phyloP scores from a whole-genome alignment of 108 stramenopile genomes.

The Cyclotella kingstonii region DNA sequence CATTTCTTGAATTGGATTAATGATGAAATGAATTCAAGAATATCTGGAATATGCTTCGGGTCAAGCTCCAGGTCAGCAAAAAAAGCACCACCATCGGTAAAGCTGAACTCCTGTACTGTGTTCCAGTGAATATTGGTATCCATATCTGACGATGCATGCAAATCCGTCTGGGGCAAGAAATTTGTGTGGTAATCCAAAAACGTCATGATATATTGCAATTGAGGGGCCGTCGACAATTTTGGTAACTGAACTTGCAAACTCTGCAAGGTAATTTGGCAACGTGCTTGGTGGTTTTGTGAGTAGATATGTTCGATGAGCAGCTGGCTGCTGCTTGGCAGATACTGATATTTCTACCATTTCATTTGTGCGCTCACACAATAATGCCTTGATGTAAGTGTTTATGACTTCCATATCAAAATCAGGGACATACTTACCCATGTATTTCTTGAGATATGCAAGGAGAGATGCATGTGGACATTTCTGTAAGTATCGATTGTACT shows the following conservation, averaged over 20 bases:
- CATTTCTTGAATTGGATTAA: slow-evolving; percentile 5
- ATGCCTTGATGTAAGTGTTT: neutral
- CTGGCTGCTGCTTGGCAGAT: no score
- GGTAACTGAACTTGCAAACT: slow-evolving; percentile 3
- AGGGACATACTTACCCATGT: neutral
- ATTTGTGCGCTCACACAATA: slow-evolving; percentile 5
- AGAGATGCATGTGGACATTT: slow-evolving; percentile 5
- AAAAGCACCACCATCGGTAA: slow-evolving; percentile 15
- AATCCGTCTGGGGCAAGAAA: slow-evolving; percentile 1
- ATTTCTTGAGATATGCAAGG: slow-evolving; percentile 13
- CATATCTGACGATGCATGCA: slow-evolving; percentile 1
- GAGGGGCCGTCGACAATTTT: slow-evolving; percentile 6
- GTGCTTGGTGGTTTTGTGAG: neutral
- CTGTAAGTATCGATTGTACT: neutral
- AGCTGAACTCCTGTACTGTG: neutral
- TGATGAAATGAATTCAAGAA: slow-evolving; percentile 5
- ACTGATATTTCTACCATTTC: no score
- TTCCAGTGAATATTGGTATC: neutral
- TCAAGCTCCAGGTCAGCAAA: slow-evolving; percentile 7
- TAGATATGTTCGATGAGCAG: neutral
- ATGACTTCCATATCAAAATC: neutral
- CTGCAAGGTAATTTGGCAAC: neutral
- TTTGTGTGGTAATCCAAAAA: neutral
- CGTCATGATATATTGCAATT: neutral
- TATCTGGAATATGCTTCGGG: neutral